Evolutionary conservation across 495 filamentous ascomycete species (phyloP).

Genomic region (Podospora sp.): DNA sequence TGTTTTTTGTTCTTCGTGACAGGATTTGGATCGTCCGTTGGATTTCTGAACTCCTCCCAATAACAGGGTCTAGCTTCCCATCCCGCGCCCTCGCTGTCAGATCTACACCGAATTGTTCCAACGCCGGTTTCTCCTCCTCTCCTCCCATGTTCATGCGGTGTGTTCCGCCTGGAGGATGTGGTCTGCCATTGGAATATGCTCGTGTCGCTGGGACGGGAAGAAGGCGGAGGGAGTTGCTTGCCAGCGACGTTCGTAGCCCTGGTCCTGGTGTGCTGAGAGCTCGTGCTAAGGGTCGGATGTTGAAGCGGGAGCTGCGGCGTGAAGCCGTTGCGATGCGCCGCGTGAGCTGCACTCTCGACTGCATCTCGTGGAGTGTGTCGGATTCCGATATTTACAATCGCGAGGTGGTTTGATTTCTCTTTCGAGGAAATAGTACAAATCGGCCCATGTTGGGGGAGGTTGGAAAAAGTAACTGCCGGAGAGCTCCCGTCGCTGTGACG

Average conservation of each 20-base stretch:
- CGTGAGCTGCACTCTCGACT: conserved; percentile 42
- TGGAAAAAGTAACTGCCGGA: conserved; percentile 1
- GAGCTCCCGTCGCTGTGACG: conserved; percentile 6
- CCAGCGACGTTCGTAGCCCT: conserved; percentile 4
- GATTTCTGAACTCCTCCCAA: conserved; percentile 88
- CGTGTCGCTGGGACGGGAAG: conserved; percentile 45
- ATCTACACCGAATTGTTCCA: conserved; percentile 91
- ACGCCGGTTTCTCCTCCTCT: conserved; percentile 76
- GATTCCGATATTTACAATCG: neutral
- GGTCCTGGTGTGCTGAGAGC: conserved; percentile 26
- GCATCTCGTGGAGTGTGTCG: conserved; percentile 35
- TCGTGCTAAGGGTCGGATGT: conserved; percentile 31
- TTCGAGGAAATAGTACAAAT: neutral
- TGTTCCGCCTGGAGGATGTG: conserved; percentile 86
- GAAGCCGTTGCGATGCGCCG: conserved; percentile 40
- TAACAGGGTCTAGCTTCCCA: conserved; percentile 94
- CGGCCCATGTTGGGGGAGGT: neutral
- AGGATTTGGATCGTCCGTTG: conserved; percentile 93
- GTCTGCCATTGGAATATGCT: conserved; percentile 73
- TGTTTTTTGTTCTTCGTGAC: conserved; percentile 93
- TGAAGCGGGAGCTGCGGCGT: conserved; percentile 31
- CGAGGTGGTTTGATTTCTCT: neutral
- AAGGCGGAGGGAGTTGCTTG: conserved; percentile 21
- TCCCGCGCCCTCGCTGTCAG: conserved; percentile 82
- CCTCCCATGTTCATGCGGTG: conserved; percentile 89